Base-by-base conservation (phyloP, 2,329 filamentous ascomycete species). In the Trichoderma sp. region DNA sequence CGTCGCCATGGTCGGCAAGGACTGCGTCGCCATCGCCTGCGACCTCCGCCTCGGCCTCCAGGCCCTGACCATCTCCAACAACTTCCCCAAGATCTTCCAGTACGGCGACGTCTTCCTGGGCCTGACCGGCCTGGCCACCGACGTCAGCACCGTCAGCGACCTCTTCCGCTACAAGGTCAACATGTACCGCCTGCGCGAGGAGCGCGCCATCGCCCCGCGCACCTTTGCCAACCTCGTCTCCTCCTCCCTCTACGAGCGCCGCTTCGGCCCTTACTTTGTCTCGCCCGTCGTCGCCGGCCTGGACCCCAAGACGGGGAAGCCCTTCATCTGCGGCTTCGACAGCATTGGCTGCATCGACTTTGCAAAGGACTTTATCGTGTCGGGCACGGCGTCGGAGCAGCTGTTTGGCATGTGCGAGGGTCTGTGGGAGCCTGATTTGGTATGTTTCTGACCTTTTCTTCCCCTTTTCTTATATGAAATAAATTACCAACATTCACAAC, bases 161-260 rank as follows among this genome's bases (percentile, higher is more conserved):
- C 91, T 98, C 75, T 97, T 99, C 88, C 94, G 96, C 79, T 98
- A 97, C 90, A 99, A 99, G 88, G 93, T 97, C 82, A 99, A 99
- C 88, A 96, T 99, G 92, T 99, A 99, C 88, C 92, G 96, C 74
- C 89, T 99, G 78, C 93, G 96, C 78, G 96, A 99, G 87, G 96
- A 99, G 87, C 94, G 96, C 79, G 88, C 94, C 85, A 98, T 99
- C 82, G 91, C 92, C 68, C 96, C 96, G 57, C 88, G 92, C 80
- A 99, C 96, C 70, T 94, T 99, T 83, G 94, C 96, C 81, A 97
- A 99, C 86, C 89, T 99, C 74, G 94, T 99, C 77, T 92, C 89
- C 77, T 93, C 89, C 74, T 92, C 89, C 74, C 87, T 99, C 78
- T 99, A 99, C 84, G 96, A 99, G 89, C 89, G 88, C 78, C 90